These are phyloP conservation scores for Aspergillus puulaauensis DNA, from an alignment of 2,329 filamentous ascomycete species.

Conservation along the genomic window DNA sequence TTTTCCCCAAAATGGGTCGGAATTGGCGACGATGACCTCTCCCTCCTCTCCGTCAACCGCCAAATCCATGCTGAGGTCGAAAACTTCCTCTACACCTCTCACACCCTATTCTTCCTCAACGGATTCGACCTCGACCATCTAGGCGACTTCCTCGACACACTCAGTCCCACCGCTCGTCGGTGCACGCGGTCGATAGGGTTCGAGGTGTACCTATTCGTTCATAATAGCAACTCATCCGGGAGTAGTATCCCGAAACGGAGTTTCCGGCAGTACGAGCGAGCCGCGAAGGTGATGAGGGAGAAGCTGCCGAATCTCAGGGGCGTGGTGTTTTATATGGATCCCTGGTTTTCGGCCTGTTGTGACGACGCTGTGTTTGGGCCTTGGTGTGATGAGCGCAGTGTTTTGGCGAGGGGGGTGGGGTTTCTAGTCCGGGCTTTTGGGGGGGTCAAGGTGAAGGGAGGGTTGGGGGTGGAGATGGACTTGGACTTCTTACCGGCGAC, in stretches of 20 bases:
- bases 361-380: conserved; percentile 18
- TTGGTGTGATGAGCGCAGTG: conserved; percentile 20
- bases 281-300: conserved; percentile 23
- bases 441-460: conserved; percentile 17
- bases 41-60: conserved; percentile 31
- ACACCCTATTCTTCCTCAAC: conserved; percentile 38
- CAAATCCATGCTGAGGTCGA: conserved; percentile 38
- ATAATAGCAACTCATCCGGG: conserved; percentile 9
- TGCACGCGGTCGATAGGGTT: conserved; percentile 37
- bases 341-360: conserved; percentile 33
- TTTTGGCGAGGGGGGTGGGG: conserved; percentile 30
- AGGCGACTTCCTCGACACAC: conserved; percentile 31
- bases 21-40: conserved; percentile 27
- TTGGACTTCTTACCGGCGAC: conserved; percentile 32
- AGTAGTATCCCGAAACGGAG: conserved; percentile 29
- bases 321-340: conserved; percentile 35
- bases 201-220: conserved; percentile 38
- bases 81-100: conserved; percentile 33
- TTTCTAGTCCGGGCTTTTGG: conserved; percentile 32
- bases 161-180: conserved; percentile 30
- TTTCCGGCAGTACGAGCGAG: conserved; percentile 30
- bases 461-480: conserved; percentile 22
- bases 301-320: conserved; percentile 27
- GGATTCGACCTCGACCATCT: conserved; percentile 32
- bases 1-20: conserved; percentile 36